phyloP scores from a whole-genome alignment of 2,329 filamentous ascomycete genomes.

The Hortaea werneckii region DNA sequence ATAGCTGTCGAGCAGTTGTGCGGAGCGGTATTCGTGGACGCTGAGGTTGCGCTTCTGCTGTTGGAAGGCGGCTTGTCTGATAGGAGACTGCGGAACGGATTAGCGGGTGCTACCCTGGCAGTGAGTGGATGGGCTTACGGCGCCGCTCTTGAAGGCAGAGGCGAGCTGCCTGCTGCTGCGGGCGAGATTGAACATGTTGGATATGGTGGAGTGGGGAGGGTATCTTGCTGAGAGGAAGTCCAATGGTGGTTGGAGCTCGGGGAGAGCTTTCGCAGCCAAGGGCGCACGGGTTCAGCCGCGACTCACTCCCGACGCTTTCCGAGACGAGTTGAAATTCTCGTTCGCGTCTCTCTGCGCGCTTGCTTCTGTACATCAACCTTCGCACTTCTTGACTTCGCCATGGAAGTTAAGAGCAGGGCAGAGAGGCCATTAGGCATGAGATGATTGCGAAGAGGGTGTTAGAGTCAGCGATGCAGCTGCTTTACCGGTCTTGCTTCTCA shows the following conservation, averaged over 20 bases:
- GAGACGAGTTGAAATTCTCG: no score
- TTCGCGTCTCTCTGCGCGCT: no score
- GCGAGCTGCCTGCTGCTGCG: conserved; percentile 67
- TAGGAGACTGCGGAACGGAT: conserved; percentile 43
- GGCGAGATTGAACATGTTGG: conserved; percentile 80
- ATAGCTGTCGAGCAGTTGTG: conserved; percentile 82
- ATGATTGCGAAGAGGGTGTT: no score
- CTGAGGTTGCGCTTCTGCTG: conserved; percentile 83
- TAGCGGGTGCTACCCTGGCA: not conserved
- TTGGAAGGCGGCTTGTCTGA: conserved; percentile 40
- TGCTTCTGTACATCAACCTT: no score
- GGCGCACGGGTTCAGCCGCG: no score
- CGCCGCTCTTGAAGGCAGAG: conserved; percentile 67
- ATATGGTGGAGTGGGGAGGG: conserved; percentile 1
- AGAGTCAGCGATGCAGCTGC: no score
- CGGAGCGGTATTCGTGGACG: conserved; percentile 97
- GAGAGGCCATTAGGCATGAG: no score
- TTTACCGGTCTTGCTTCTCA: no score
- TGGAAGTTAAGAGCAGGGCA: no score
- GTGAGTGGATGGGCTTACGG: conserved; percentile 39
- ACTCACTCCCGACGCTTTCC: no score
- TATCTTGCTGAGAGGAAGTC: not conserved
- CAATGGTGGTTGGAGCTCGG: not conserved
- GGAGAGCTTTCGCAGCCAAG: not conserved
- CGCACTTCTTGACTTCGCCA: no score